Conservation (phyloP, 2,329 filamentous ascomycete species). For the Neofusicoccum sp. region DNA sequence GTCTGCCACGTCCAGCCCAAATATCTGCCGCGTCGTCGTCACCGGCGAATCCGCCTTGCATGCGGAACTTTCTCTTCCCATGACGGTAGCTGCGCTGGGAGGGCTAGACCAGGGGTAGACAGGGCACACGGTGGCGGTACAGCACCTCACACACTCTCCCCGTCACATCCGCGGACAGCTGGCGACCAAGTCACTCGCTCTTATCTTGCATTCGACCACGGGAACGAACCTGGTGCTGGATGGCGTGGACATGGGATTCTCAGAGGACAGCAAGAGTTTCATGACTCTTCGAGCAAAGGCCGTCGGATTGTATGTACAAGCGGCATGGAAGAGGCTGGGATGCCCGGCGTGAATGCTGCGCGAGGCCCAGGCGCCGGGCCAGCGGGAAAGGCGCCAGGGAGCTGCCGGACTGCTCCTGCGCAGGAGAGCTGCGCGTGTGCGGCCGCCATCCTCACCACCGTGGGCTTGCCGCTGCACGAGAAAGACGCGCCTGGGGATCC, state of each 20-base stretch:
- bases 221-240: background rate
- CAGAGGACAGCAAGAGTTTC: background rate
- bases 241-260: background rate
- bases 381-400: background rate
- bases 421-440: background rate
- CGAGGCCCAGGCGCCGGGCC: background rate
- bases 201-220: too few species aligned
- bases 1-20: too few species aligned
- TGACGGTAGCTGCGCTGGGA: background rate
- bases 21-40: too few species aligned
- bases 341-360: background rate
- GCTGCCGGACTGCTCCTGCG: background rate
- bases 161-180: background rate
- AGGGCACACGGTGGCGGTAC: conserved; percentile 2
- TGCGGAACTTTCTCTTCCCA: background rate
- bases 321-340: background rate
- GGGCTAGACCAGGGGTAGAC: background rate
- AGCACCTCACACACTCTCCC: background rate
- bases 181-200: background rate
- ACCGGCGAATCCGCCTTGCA: too few species aligned
- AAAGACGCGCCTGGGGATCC: too few species aligned
- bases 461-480: too few species aligned
- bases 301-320: background rate
- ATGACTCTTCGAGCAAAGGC: too few species aligned
- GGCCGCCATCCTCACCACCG: too few species aligned